A percentile compares a stretch with the other conserved stretches of the same genome.
These are phyloP conservation scores for Jamesozyma spencerorum DNA, from an alignment of 805 yeast species.

Conservation along the genomic window DNA sequence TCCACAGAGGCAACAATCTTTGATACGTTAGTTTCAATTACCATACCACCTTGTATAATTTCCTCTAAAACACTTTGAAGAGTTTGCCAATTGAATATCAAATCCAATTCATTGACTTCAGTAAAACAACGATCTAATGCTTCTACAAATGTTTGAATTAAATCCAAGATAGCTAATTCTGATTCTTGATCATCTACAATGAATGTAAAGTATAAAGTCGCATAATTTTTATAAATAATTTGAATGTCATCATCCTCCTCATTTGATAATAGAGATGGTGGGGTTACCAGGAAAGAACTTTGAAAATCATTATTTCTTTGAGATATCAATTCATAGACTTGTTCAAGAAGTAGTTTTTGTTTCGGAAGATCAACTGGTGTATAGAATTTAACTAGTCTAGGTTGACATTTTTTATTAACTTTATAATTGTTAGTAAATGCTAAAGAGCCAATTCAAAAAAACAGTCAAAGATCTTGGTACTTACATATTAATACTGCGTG, in stretches of 20 bases:
- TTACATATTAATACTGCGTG: slow-evolving; percentile 76
- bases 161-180: slow-evolving; percentile 84
- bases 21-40: slow-evolving; percentile 78
- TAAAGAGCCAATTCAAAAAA: neutral
- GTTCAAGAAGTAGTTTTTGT: slow-evolving; percentile 70
- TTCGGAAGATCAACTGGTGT: slow-evolving; percentile 82
- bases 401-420: slow-evolving; percentile 87
- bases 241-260: slow-evolving; percentile 60
- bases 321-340: slow-evolving; percentile 70
- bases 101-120: slow-evolving; percentile 89
- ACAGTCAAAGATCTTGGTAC: slow-evolving; percentile 22
- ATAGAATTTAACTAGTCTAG: slow-evolving; percentile 83
- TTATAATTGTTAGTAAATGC: slow-evolving; percentile 1
- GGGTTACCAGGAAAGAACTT: slow-evolving; percentile 85
- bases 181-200: slow-evolving; percentile 94
- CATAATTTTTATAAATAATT: slow-evolving; percentile 89
- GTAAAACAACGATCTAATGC: slow-evolving; percentile 86
- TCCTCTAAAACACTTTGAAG: slow-evolving; percentile 85
- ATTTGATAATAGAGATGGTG: slow-evolving; percentile 47
- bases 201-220: slow-evolving; percentile 91
- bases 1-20: slow-evolving; percentile 77
- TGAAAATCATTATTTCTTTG: slow-evolving; percentile 57
- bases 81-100: slow-evolving; percentile 98
- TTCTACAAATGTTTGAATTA: slow-evolving; percentile 95
- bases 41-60: slow-evolving; percentile 96